Base-by-base conservation (phyloP, 2,329 filamentous ascomycete species). In the Magnaporthiopsis incrustans region DNA sequence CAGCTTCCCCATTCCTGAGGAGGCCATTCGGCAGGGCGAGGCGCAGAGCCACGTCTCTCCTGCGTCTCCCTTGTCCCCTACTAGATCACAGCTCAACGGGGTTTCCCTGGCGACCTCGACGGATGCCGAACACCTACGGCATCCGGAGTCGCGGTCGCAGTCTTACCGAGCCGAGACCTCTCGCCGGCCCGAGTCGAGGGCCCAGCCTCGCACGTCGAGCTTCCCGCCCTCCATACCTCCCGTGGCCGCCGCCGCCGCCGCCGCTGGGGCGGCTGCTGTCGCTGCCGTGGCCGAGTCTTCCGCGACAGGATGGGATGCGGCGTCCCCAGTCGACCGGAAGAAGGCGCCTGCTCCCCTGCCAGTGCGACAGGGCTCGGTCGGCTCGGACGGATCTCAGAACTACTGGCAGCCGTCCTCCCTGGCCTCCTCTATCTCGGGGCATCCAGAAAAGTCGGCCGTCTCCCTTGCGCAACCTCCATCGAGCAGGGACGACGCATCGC, bases 381-480 rank as follows among this genome's bases (percentile, higher is more conserved):
- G 30, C 22, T 62, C 61, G 12, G 22, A 58, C 33, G 56, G 53
- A n/a, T 58, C 61, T 10, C 60, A 61, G 60, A 26, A 22, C 33
- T 61, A 74, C 30, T 85, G 82, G 79, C 78, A 81, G 53, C 79
- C 78, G 60, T 67, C 70, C 64, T 8, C 30, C 18, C 10, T 25
- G 32, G 53, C 14, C 25, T 32, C 30, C 3, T 32, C 26, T 7
- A 53, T 14, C 50, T 15, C 33, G 26, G 56, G n/a, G 4, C 22
- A 59, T 10, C 14, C 32, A 18, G 69, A 74, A 62, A 73, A 77
- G 56, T 74, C 77, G 7, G 71, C 81, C 27, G 77, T 79, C 4
- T 76, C 79, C 1, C 85, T 81, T 68, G 77, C 83, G 57, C 79
- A 82, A 7, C 84, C 82, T 68, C 83, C 83, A 0, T 82, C 88